Percentiles rank a stretch among this genome's conserved stretches.
These are phyloP conservation scores for Lasiodiplodia theobromae DNA, from an alignment of 2,329 filamentous ascomycete genomes.

Conservation along the genomic window DNA sequence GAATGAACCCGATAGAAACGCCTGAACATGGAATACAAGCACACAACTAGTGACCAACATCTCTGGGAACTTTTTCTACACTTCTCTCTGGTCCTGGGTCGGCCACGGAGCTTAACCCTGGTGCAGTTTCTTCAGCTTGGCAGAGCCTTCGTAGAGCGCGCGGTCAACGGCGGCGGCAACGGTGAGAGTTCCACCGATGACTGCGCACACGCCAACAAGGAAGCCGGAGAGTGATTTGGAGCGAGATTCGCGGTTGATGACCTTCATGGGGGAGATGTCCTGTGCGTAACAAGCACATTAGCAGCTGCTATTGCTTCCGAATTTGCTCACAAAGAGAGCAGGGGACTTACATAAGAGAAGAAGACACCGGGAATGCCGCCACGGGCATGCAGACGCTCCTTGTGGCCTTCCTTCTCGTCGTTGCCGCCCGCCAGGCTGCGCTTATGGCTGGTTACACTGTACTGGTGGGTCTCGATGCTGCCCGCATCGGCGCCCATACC, in stretches of 20 bases:
- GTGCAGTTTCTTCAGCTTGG: constrained; percentile 86
- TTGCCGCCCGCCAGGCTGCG: constrained; percentile 83
- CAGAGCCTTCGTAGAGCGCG: constrained; percentile 85
- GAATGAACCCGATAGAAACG: background rate
- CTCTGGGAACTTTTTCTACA: constrained; percentile 10
- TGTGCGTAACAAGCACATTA: constrained; percentile 43
- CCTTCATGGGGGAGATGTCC: constrained; percentile 99
- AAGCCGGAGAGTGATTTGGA: constrained; percentile 91
- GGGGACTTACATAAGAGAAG: constrained; percentile 85
- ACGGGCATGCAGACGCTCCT: constrained; percentile 86
- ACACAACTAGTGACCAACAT: background rate
- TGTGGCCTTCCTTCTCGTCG: constrained; percentile 86
- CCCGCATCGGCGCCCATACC: constrained; percentile 70
- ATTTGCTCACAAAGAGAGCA: background rate
- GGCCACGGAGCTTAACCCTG: constrained; percentile 52
- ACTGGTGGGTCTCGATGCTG: constrained; percentile 96
- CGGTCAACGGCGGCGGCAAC: constrained; percentile 94
- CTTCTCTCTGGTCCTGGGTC: background rate
- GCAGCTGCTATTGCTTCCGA: background rate
- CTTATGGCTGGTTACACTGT: constrained; percentile 97
- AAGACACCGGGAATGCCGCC: constrained; percentile 97
- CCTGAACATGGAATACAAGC: background rate
- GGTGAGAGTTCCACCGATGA: constrained; percentile 92
- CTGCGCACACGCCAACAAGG: constrained; percentile 90
- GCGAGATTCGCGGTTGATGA: constrained; percentile 92